Conservation (phyloP, 495 filamentous ascomycete genomes). For the Diplogelasinospora grovesii region DNA sequence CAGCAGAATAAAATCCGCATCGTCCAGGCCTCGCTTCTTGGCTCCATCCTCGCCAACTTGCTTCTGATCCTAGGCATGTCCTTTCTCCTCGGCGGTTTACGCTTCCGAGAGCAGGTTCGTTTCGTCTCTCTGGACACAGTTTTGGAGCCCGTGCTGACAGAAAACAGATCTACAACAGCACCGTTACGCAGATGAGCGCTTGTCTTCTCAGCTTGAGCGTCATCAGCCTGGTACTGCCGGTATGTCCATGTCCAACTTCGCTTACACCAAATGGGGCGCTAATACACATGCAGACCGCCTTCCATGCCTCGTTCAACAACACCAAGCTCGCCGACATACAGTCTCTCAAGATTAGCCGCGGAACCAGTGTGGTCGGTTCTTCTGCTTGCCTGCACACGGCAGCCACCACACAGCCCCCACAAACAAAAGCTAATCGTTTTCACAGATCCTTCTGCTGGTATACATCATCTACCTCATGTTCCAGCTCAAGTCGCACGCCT, state of each 20-base stretch:
- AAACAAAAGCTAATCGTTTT: conserved; percentile 3
- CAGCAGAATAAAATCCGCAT: conserved; percentile 74
- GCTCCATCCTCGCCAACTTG: conserved; percentile 82
- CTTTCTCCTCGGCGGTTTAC: conserved; percentile 77
- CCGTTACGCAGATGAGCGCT: conserved; percentile 91
- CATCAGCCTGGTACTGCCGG: conserved; percentile 73
- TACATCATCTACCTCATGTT: conserved; percentile 84
- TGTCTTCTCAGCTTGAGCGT: conserved; percentile 86
- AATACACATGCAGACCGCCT: conserved; percentile 67
- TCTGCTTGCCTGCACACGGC: background rate
- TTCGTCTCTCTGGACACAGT: background rate
- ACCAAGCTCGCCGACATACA: conserved; percentile 53
- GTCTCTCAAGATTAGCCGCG: conserved; percentile 78
- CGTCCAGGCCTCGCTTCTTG: conserved; percentile 81
- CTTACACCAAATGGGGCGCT: too few species aligned
- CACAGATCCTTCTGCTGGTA: conserved; percentile 66
- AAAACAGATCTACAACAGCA: conserved; percentile 79
- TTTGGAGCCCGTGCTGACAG: conserved; percentile 14
- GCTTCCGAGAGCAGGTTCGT: conserved; percentile 75
- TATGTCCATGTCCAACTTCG: too few species aligned
- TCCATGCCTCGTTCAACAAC: conserved; percentile 77
- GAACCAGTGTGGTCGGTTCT: conserved; percentile 74
- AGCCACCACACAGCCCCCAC: too few species aligned
- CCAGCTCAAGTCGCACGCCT: conserved; percentile 85
- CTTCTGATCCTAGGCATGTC: conserved; percentile 87